Base-by-base conservation (phyloP, 2,329 filamentous ascomycete species). In the Metarhizium brunneum region DNA sequence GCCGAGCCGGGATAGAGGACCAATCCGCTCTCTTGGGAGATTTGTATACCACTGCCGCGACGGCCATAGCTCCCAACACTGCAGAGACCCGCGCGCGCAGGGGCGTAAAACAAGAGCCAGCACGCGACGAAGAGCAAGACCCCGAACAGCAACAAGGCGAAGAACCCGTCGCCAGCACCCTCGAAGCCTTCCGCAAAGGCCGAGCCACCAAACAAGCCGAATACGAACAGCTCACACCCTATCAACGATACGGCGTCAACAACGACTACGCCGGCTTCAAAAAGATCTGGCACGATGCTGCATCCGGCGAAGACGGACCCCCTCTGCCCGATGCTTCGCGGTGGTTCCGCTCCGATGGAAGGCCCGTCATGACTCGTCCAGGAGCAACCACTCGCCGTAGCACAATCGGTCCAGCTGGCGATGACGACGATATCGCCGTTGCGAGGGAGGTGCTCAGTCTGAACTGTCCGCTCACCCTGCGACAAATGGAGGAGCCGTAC, bases 381-480 rank as follows among this genome's bases (percentile, higher is more conserved):
- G 55, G 61, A 43, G 55, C 51, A 8, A 52, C 36, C 30, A 38
- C 48, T 49, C 14, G 52, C 38, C 30, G 57, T 13, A 45, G 48
- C 20, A 56, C 56, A 4, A 43, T 32, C n/a, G 50, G 36, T 8
- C 42, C 36, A 50, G 76, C 78, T 1, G 82, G 81, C 5, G 77
- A 78, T 16, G 85, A 87, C 54, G 85, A 88, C 20, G 88, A 92
- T 47, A 75, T 92, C 29, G 79, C 85, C 1, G 79, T 92, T 35
- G 78, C 81, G 32, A 76, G 81, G 51, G 83, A 84, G 59, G 80
- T 78, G 4, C 76, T 84, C 53, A 86, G 82, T 66, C 80, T 86
- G 36, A 85, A 82, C 62, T 92, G 88, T 63, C 86, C 87, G 0
- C 68, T 92, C 20, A 87, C 86, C 0, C 73, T 90, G 60, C 74